Evolutionary conservation across 306 rosid species (phyloP).

Genomic region (Datisca glomerata): DNA sequence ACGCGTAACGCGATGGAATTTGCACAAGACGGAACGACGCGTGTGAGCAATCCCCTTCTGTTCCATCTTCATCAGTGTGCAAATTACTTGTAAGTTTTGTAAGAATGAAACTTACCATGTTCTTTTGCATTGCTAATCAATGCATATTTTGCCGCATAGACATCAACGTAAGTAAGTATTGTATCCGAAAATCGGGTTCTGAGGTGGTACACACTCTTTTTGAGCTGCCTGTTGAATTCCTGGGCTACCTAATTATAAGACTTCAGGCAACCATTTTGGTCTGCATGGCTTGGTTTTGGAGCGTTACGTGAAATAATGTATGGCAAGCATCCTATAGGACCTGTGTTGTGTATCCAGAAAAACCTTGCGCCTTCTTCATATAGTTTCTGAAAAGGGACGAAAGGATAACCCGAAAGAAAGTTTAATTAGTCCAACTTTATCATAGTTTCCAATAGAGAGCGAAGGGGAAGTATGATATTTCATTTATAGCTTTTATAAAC

Average conservation of each 20-base stretch:
- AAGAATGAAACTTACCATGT: slow-evolving; percentile 27
- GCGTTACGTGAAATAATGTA: slow-evolving; percentile 21
- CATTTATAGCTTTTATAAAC: too few relatives aligned
- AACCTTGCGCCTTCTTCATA: slow-evolving; percentile 45
- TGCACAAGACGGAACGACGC: not conserved
- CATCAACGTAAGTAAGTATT: slow-evolving; percentile 52
- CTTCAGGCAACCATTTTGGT: slow-evolving; percentile 45
- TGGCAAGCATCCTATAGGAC: slow-evolving; percentile 69
- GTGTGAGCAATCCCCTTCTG: too few relatives aligned
- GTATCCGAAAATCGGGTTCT: slow-evolving; percentile 38
- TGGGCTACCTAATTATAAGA: slow-evolving; percentile 48
- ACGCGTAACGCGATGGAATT: not conserved
- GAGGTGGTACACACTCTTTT: slow-evolving; percentile 22
- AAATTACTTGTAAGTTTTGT: too few relatives aligned
- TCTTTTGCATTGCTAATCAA: slow-evolving; percentile 40
- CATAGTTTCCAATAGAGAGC: too few relatives aligned
- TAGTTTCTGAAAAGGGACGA: slow-evolving; percentile 21
- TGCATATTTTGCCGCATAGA: slow-evolving; percentile 52
- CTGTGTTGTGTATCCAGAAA: slow-evolving; percentile 85
- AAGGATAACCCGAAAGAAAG: not conserved
- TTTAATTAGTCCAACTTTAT: too few relatives aligned
- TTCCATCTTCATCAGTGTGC: too few relatives aligned
- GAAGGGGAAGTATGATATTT: too few relatives aligned
- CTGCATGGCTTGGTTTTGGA: slow-evolving; percentile 19
- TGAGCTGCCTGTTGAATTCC: slow-evolving; percentile 46